Evolutionary conservation across 108 stramenopile genomes (phyloP).

Genomic region (Nannochloropsis oceanica): DNA sequence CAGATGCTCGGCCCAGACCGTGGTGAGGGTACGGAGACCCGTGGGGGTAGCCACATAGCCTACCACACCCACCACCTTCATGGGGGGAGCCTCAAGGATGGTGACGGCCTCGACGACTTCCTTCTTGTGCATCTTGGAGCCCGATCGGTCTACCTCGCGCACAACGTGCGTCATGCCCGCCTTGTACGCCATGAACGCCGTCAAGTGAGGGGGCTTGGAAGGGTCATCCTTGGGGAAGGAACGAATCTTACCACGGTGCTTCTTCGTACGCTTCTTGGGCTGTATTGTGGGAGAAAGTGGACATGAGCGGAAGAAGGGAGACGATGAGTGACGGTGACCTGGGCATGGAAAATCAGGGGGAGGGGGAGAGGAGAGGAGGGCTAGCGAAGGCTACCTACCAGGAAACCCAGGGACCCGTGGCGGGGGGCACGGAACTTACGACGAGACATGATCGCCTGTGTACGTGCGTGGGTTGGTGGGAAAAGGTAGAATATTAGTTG

Average conservation of each 20-base stretch:
- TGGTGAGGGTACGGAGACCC: constrained; percentile 92
- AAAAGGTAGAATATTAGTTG: too few relatives aligned
- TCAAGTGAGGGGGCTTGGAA: constrained; percentile 73
- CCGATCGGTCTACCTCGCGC: constrained; percentile 94
- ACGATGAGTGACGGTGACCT: not conserved
- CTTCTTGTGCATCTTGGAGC: constrained; percentile 99
- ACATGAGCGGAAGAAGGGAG: not conserved
- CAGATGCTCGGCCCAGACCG: constrained; percentile 97
- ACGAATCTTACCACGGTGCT: constrained; percentile 87
- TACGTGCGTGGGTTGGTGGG: too few relatives aligned
- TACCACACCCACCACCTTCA: constrained; percentile 96
- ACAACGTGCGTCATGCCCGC: constrained; percentile 99
- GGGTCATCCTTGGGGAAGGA: constrained; percentile 94
- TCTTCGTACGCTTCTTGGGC: constrained; percentile 98
- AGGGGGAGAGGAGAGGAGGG: not conserved
- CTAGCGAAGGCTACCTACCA: constrained; percentile 8
- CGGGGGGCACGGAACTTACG: constrained; percentile 97
- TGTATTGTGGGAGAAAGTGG: not conserved
- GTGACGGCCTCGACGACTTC: constrained; percentile 99
- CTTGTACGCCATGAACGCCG: constrained; percentile 99
- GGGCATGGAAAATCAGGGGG: not conserved
- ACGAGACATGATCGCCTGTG: constrained; percentile 60
- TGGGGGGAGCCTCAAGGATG: constrained; percentile 96
- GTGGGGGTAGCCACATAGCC: constrained; percentile 97
- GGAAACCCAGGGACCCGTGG: constrained; percentile 81